phyloP scores from a whole-genome alignment of 2,329 filamentous ascomycete species.

The Seiridium unicorne region DNA sequence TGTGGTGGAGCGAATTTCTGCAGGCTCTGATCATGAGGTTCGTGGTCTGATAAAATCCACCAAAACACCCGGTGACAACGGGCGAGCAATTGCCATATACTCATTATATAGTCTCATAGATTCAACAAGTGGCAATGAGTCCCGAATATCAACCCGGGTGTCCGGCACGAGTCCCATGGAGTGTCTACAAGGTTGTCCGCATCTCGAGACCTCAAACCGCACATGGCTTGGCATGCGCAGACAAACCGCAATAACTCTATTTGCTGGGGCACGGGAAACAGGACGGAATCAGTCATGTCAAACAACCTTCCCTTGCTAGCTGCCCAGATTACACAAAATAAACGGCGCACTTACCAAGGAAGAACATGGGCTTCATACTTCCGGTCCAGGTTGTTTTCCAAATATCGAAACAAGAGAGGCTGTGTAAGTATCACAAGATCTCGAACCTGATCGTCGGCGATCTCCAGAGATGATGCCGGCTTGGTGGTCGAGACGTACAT shows the following conservation, averaged over 20 bases:
- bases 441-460: background rate
- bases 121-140: too few species aligned
- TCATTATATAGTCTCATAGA: too few species aligned
- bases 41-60: too few species aligned
- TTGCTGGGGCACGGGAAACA: background rate
- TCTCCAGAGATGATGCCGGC: background rate
- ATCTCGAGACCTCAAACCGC: background rate
- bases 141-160: too few species aligned
- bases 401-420: conserved; percentile 3
- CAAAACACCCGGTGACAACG: too few species aligned
- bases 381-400: background rate
- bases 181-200: background rate
- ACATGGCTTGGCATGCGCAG: background rate
- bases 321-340: background rate
- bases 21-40: too few species aligned
- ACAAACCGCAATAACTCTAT: background rate
- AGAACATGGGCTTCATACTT: background rate
- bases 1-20: too few species aligned
- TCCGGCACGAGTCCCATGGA: too few species aligned
- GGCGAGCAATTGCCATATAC: too few species aligned
- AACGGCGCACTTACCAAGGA: background rate
- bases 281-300: background rate
- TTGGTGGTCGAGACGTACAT: background rate
- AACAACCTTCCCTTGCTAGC: background rate
- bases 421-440: background rate